These are phyloP conservation scores for Mycena leptocephala DNA, from an alignment of 768 basidiomycete genomes.

Conservation along the genomic window DNA sequence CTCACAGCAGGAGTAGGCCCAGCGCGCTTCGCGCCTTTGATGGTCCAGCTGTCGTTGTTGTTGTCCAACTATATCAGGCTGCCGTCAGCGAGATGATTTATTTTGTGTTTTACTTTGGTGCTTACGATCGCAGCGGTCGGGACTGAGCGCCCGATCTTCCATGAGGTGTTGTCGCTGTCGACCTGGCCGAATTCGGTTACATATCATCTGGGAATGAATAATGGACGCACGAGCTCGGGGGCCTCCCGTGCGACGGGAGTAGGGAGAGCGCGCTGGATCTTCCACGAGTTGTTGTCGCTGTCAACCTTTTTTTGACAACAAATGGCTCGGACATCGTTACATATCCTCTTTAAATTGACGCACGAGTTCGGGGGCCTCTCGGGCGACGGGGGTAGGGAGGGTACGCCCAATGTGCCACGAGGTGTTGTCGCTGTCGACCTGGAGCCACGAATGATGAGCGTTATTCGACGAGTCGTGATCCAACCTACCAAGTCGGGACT, in stretches of 20 bases:
- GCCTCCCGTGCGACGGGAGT: not conserved
- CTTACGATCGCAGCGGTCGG: too few relatives aligned
- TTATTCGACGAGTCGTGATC: too few relatives aligned
- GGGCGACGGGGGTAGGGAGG: not conserved
- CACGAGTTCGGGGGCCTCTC: too few relatives aligned
- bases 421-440: slow-evolving; percentile 17
- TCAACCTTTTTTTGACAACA: too few relatives aligned
- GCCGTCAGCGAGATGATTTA: too few relatives aligned
- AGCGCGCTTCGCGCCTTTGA: not conserved
- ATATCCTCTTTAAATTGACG: too few relatives aligned
- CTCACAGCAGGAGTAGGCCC: slow-evolving; percentile 1
- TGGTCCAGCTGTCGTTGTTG: slow-evolving; percentile 11
- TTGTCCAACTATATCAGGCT: not conserved
- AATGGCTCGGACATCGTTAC: too few relatives aligned
- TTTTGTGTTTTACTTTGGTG: too few relatives aligned
- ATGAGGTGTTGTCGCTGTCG: slow-evolving; percentile 8
- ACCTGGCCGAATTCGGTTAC: not conserved
- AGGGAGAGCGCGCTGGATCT: not conserved
- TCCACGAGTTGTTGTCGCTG: slow-evolving; percentile 7
- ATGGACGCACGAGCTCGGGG: too few relatives aligned
- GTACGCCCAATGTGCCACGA: slow-evolving; percentile 4
- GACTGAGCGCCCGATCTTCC: slow-evolving; percentile 3
- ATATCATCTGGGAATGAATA: too few relatives aligned
- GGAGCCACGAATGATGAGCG: too few relatives aligned
- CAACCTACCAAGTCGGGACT: too few relatives aligned